A percentile compares a stretch with the other conserved stretches of the same genome.
phyloP scores from a whole-genome alignment of 2,329 filamentous ascomycete genomes.

The Pseudocercospora eumusae region DNA sequence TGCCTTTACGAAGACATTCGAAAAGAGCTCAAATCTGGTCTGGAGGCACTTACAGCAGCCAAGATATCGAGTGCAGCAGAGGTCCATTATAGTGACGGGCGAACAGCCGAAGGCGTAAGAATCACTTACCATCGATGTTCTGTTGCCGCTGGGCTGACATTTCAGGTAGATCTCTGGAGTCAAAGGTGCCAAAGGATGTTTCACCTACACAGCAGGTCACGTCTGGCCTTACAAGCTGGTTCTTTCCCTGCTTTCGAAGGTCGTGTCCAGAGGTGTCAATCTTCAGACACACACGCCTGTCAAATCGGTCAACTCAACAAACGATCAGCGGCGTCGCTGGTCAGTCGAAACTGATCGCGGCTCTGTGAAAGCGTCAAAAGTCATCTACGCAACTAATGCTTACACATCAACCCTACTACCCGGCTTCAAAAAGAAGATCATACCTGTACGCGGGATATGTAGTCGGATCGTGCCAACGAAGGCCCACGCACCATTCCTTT shows the following conservation, averaged over 20 bases:
- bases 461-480: constrained; percentile 35
- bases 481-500: constrained; percentile 29
- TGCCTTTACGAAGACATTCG: constrained; percentile 37
- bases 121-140: not conserved
- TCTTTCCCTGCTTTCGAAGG: constrained; percentile 29
- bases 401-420: constrained; percentile 36
- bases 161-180: constrained; percentile 41
- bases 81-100: constrained; percentile 35
- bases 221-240: constrained; percentile 39
- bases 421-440: constrained; percentile 40
- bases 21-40: constrained; percentile 34
- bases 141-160: constrained; percentile 3
- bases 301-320: constrained; percentile 72
- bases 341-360: constrained; percentile 29
- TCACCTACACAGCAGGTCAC: constrained; percentile 54
- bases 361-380: constrained; percentile 36
- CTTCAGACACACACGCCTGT: constrained; percentile 73
- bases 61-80: constrained; percentile 35
- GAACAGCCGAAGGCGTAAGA: constrained; percentile 38
- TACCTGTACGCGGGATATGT: constrained; percentile 51
- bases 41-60: constrained; percentile 37
- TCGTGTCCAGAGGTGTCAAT: constrained; percentile 58
- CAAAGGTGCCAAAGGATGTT: constrained; percentile 42
- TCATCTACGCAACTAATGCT: constrained; percentile 38
- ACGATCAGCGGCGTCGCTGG: constrained; percentile 15